Evolutionary conservation across 1,284 basidiomycete species (phyloP).

Genomic region (Exobasidium rhododendri): DNA sequence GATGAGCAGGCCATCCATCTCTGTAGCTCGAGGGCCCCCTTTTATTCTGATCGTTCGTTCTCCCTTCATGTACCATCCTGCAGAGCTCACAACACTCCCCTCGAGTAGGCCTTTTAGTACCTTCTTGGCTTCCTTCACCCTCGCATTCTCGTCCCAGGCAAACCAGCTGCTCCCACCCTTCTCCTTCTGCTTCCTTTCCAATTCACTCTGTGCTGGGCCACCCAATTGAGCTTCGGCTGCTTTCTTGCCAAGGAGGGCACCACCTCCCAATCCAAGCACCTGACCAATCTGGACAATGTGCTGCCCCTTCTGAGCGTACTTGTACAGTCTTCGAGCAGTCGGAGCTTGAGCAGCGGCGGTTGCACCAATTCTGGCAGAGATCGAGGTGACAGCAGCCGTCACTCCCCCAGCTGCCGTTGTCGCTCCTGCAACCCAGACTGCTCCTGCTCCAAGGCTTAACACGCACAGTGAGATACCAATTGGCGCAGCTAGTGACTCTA

Average conservation of each 20-base stretch:
- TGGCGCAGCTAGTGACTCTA: conserved; percentile 39
- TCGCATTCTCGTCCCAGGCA: conserved; percentile 20
- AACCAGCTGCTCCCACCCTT: conserved; percentile 3
- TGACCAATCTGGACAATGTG: conserved; percentile 37
- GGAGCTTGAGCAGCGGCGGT: conserved; percentile 32
- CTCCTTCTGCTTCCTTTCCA: conserved; percentile 8
- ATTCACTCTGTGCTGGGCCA: background rate
- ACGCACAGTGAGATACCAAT: conserved; percentile 34
- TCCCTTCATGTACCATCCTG: conserved; percentile 43
- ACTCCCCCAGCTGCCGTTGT: conserved; percentile 32
- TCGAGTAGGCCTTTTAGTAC: conserved; percentile 34
- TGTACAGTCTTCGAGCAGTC: conserved; percentile 32
- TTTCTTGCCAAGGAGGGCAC: conserved; percentile 19
- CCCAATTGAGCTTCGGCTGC: conserved; percentile 8
- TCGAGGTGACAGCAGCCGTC: conserved; percentile 28
- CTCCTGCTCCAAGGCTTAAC: conserved; percentile 36
- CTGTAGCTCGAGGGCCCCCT: conserved; percentile 35
- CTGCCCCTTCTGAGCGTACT: conserved; percentile 38
- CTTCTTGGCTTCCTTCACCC: conserved; percentile 32
- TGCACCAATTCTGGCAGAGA: conserved; percentile 28
- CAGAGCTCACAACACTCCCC: conserved; percentile 37
- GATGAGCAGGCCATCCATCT: conserved; percentile 35
- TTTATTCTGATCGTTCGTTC: conserved; percentile 37
- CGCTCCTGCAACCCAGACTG: conserved; percentile 38
- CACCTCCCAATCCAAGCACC: conserved; percentile 41